Evolutionary conservation across 805 yeast genomes (phyloP).

Genomic region (Hanseniaspora nectarophila): DNA sequence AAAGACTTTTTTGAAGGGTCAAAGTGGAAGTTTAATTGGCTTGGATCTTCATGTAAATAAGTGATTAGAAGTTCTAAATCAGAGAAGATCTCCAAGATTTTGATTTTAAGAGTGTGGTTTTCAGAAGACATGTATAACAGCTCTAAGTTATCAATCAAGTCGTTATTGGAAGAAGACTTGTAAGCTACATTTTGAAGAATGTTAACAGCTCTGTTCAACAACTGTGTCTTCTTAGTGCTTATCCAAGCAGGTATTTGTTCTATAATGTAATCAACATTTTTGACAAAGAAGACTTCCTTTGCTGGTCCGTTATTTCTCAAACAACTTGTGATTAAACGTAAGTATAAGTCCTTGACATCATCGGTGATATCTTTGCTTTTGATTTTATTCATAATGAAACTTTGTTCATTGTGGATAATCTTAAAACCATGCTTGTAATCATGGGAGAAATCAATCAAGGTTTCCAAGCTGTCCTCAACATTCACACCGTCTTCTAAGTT

Average conservation of each 20-base stretch:
- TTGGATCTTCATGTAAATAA: constrained; percentile 1
- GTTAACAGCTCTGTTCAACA: constrained; percentile 24
- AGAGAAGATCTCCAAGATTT: constrained; percentile 25
- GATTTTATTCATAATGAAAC: constrained; percentile 17
- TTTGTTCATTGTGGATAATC: constrained; percentile 30
- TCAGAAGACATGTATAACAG: constrained; percentile 18
- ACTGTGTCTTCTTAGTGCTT: not conserved
- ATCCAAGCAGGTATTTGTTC: constrained; percentile 18
- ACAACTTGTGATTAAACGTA: constrained; percentile 53
- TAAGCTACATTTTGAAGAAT: constrained; percentile 23
- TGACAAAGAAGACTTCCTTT: constrained; percentile 28
- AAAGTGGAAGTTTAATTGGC: constrained; percentile 12
- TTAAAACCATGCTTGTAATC: constrained; percentile 50
- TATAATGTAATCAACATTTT: constrained; percentile 30
- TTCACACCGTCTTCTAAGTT: constrained; percentile 18
- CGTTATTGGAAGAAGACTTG: constrained; percentile 15
- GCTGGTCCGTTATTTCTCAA: constrained; percentile 67
- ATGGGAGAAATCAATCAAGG: constrained; percentile 51
- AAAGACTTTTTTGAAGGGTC: constrained; percentile 13
- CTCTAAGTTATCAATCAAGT: constrained; percentile 19
- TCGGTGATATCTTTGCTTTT: constrained; percentile 18
- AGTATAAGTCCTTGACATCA: constrained; percentile 38
- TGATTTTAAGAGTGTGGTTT: constrained; percentile 23
- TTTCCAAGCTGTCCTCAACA: constrained; percentile 26
- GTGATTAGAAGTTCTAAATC: constrained; percentile 11